Percentiles rank a stretch among this genome's conserved stretches.
Conservation (phyloP, 768 basidiomycete species). For the Hydnomerulius pinastri region DNA sequence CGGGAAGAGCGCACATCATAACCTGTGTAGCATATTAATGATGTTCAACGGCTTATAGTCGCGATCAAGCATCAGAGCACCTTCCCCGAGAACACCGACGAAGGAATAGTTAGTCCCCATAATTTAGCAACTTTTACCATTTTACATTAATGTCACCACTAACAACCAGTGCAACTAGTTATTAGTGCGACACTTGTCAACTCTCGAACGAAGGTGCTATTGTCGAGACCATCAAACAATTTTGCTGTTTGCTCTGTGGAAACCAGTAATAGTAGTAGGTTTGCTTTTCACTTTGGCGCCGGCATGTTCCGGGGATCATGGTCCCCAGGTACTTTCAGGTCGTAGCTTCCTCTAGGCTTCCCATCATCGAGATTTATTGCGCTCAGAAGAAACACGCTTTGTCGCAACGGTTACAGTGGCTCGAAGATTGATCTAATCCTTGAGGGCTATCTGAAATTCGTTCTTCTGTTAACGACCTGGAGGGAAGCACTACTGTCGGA, state of each 20-base stretch:
- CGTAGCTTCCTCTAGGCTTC: constrained; percentile 26
- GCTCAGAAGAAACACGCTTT: constrained; percentile 18
- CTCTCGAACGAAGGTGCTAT: constrained; percentile 23
- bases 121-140: constrained; percentile 7
- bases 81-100: constrained; percentile 13
- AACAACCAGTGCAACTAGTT: constrained; percentile 4
- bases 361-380: constrained; percentile 26
- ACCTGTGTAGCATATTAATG: no score
- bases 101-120: constrained; percentile 6
- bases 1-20: no score
- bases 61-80: constrained; percentile 8
- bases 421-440: constrained; percentile 5
- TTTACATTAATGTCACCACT: no score
- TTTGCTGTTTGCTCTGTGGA: constrained; percentile 7
- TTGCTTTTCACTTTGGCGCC: constrained; percentile 4
- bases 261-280: background rate
- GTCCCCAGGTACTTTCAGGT: constrained; percentile 12
- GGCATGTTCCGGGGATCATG: constrained; percentile 26
- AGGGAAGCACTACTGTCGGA: no score
- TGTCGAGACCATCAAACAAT: constrained; percentile 14
- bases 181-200: constrained; percentile 22
- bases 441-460: constrained; percentile 5
- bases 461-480: no score
- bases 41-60: constrained; percentile 16
- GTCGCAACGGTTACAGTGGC: constrained; percentile 32